Conservation (phyloP, 352 stramenopile species). For the Globisporangium nagaii region DNA sequence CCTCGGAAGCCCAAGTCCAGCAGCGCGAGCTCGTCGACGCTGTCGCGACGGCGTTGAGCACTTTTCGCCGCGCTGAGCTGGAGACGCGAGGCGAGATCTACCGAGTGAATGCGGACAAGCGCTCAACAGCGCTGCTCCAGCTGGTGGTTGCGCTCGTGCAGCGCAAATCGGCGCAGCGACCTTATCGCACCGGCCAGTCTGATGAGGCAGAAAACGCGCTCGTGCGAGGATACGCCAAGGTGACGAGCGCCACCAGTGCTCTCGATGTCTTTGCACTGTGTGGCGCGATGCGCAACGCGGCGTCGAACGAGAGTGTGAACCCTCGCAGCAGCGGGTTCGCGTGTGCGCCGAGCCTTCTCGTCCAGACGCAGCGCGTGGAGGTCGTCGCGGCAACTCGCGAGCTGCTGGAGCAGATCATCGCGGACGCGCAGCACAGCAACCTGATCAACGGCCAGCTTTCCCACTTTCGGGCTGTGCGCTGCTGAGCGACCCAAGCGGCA, state of each 20-base stretch:
- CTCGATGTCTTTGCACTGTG: not conserved
- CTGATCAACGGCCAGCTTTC: not conserved
- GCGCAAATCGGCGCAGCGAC: not conserved
- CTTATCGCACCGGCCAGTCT: too few species aligned
- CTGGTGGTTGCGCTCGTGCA: slow-evolving; percentile 5
- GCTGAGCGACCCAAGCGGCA: too few species aligned
- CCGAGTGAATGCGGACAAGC: not conserved
- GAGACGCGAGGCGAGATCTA: slow-evolving; percentile 2
- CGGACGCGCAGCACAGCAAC: not conserved
- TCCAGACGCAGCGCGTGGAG: not conserved
- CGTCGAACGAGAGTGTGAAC: not conserved
- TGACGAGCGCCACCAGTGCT: not conserved
- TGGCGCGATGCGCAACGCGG: slow-evolving; percentile 4
- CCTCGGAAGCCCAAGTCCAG: not conserved
- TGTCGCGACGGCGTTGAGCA: not conserved
- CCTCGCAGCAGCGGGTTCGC: not conserved
- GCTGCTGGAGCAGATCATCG: slow-evolving; percentile 3
- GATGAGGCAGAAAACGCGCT: not conserved
- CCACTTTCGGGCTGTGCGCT: too few species aligned
- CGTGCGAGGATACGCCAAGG: not conserved
- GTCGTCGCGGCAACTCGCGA: not conserved
- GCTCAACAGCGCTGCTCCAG: slow-evolving; percentile 5
- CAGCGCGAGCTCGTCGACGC: not conserved
- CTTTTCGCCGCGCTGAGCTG: not conserved
- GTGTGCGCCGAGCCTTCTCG: slow-evolving; percentile 6